These are phyloP conservation scores for Phytophthora sp. DNA, from an alignment of 352 stramenopile genomes.

Conservation along the genomic window DNA sequence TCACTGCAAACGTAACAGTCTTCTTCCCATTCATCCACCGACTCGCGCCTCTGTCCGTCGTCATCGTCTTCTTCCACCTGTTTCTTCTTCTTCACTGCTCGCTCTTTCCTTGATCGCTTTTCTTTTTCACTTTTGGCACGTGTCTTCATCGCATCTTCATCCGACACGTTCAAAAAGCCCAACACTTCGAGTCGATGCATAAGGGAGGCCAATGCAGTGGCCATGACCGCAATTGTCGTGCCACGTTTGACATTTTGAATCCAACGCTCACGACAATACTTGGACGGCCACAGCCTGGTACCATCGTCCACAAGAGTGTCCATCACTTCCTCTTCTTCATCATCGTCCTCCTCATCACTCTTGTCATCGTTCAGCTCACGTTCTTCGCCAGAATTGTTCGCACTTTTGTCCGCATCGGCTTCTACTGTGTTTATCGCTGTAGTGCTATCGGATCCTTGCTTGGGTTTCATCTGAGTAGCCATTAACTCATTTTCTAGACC, in stretches of 20 bases:
- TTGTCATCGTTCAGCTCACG: slow-evolving; percentile 48
- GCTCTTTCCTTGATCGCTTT: slow-evolving; percentile 73
- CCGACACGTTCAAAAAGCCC: slow-evolving; percentile 60
- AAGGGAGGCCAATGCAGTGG: slow-evolving; percentile 65
- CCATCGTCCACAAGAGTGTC: slow-evolving; percentile 66
- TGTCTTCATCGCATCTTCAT: slow-evolving; percentile 55
- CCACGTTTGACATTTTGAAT: slow-evolving; percentile 63
- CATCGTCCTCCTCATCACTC: slow-evolving; percentile 75
- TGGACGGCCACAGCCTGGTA: slow-evolving; percentile 72
- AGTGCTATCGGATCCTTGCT: slow-evolving; percentile 24
- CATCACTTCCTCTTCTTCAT: slow-evolving; percentile 73
- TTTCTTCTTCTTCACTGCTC: slow-evolving; percentile 73
- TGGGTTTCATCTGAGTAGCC: slow-evolving; percentile 48
- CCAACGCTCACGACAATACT: slow-evolving; percentile 75
- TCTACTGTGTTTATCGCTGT: neutral
- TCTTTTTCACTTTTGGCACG: slow-evolving; percentile 75
- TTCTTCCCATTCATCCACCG: slow-evolving; percentile 87
- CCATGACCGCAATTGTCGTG: slow-evolving; percentile 57
- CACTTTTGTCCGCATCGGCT: slow-evolving; percentile 23
- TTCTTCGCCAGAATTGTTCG: slow-evolving; percentile 30
- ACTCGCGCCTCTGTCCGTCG: slow-evolving; percentile 49
- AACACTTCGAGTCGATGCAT: slow-evolving; percentile 75
- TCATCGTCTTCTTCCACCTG: slow-evolving; percentile 64
- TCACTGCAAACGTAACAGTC: slow-evolving; percentile 91
- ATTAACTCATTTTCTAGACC: slow-evolving; percentile 73